Conservation (phyloP, 2,329 filamentous ascomycete genomes). For the Botryotinia globosa region DNA sequence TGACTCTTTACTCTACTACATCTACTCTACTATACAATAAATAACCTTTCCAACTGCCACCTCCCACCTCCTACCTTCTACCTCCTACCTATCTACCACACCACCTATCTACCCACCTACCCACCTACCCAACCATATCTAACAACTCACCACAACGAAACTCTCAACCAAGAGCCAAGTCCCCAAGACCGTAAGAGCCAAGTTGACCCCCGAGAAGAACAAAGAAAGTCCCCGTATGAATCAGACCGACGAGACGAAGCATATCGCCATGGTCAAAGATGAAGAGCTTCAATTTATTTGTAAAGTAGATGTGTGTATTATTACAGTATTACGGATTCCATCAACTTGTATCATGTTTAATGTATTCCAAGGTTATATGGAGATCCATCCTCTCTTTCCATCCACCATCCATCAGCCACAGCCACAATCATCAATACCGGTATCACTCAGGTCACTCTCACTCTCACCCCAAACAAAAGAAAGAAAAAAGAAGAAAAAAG, state of each 20-base stretch:
- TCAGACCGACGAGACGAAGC: not conserved
- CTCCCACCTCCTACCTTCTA: too few relatives aligned
- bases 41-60: not conserved
- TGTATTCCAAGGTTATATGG: too few relatives aligned
- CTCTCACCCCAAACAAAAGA: not conserved
- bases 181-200: not conserved
- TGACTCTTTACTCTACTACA: too few relatives aligned
- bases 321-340: not conserved
- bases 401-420: not conserved
- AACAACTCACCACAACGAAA: not conserved
- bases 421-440: not conserved
- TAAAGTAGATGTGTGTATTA: too few relatives aligned
- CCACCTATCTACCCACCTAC: too few relatives aligned
- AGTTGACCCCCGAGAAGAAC: not conserved
- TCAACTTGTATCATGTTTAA: not conserved
- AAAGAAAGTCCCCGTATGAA: not conserved
- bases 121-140: not conserved
- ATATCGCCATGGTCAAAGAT: not conserved
- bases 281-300: too few relatives aligned
- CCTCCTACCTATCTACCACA: too few relatives aligned
- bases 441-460: too few relatives aligned
- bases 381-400: too few relatives aligned
- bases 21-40: not conserved
- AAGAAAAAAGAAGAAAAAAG: not conserved
- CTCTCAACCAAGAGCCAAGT: not conserved